Base-by-base conservation (phyloP, 208 protist genomes). In the Acanthamoeba quina region DNA sequence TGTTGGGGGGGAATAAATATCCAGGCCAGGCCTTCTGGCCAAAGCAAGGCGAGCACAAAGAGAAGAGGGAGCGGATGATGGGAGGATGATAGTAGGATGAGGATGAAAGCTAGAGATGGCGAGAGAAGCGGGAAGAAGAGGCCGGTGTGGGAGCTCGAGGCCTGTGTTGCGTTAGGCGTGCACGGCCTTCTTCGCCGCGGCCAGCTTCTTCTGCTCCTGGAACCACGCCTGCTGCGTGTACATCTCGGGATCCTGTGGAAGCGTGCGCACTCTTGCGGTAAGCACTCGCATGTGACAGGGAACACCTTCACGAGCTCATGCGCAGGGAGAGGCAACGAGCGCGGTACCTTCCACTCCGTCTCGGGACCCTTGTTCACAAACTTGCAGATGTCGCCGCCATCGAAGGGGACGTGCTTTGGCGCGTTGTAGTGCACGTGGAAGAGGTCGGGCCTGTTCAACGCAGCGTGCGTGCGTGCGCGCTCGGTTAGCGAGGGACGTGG, bases 341-440 rank as follows among this genome's bases (percentile, higher is more conserved):
- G 26, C 31, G 21, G 31, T 58, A n/a, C 78, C 78, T 86, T 86
- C 78, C 78, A 86, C 24, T 86, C 78, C 0, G 17, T 56, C 15
- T 70, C 64, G 15, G 64, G 64, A 24, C 47, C 44, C 85, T 66
- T 26, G 13, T 41, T 58, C 11, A 91, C 34, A 24, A 91, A 91
- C 37, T 91, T 76, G 85, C 85, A 91, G 64, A 66, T 58, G 44
- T 91, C 85, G 24, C 56, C 62, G 34, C 85, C 85, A 31, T 91
- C 85, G 29, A 91, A 91, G 34, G 85, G 56, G 5, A 74, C 64
- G 17, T 37, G 3, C 85, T 72, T 91, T 49, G 56, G 64, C 34
- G 85, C 85, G 29, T 91, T 91, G 85, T 91, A 91, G 37, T 76
- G 64, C 10, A 91, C 64, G 60, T 91, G 85, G 85, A 91, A 91